Base-by-base conservation (phyloP, 73 alveolate genomes). In the Tetrahymena thermophila region DNA sequence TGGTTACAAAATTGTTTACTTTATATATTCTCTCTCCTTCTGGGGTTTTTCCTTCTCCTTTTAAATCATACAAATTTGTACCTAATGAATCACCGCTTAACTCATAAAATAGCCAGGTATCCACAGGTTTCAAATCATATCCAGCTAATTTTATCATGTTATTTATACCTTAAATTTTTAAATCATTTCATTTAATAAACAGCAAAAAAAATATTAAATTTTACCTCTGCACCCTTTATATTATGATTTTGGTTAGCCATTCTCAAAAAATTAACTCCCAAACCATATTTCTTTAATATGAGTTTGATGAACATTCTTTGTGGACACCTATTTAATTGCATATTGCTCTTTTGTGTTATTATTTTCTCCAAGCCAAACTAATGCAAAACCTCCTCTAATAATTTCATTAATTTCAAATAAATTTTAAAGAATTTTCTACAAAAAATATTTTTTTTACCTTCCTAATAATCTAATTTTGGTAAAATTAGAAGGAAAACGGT, bases 1-100 rank as follows among this genome's bases (percentile, higher is more conserved):
- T 8, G 0, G 6, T 11, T 19, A 25, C 6, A 25, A 19, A 14
- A 4, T 28, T 25, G 0, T 71, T 71, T 71, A 71, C 89, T 71
- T 31, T 71, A 25, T 71, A 71, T 28, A 71, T 31, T 71, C 89
- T 71, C 23, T 71, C 89, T 71, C 89, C 89, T n/a, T 71, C 89
- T 2, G 89, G 37, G 17, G 89, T 71, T n/a, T 71, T 71, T 25
- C 89, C 89, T 19, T 71, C 89, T 71, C 89, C 43, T 50, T 95
- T 89, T 85, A 95, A 95, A 40, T 95, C 97, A 89, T 95, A 95
- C 43, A 95, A 34, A 35, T 85, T 55, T 56, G 95, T 95, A 25
- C 97, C 97, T 93, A 95, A 95, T n/a, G 97, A 95, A 42, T 43
- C 84, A 43, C 97, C 97, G 25, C 97, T 85, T 4, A 89, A 93